phyloP scores from a whole-genome alignment of 1,284 basidiomycete species.

The Naganishia sp. region DNA sequence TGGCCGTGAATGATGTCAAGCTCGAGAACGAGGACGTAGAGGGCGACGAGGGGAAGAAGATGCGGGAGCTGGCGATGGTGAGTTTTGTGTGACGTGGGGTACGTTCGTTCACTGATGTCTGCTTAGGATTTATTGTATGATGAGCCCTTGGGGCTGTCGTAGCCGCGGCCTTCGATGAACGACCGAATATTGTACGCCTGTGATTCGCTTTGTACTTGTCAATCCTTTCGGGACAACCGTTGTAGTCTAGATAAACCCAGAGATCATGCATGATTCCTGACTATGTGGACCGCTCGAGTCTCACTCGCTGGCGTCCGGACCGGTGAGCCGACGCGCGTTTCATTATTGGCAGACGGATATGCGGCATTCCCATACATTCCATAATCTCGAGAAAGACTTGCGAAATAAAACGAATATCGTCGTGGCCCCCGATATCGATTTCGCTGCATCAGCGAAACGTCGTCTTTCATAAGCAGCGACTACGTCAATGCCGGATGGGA shows the following conservation, averaged over 20 bases:
- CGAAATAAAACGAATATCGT: too few species aligned
- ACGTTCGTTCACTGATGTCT: not conserved
- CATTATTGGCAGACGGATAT: too few species aligned
- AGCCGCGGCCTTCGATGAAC: not conserved
- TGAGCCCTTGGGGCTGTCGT: conserved; percentile 9
- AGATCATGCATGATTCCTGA: not conserved
- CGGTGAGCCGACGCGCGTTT: too few species aligned
- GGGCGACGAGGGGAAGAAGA: conserved; percentile 12
- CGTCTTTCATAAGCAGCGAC: too few species aligned
- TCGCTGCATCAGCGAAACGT: too few species aligned
- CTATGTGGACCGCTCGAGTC: too few species aligned
- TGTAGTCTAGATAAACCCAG: not conserved
- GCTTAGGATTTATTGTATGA: conserved; percentile 10
- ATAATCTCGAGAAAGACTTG: too few species aligned
- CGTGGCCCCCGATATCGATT: too few species aligned
- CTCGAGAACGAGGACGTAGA: conserved; percentile 1
- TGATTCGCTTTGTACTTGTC: not conserved
- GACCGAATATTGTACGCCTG: not conserved
- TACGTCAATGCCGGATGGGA: too few species aligned
- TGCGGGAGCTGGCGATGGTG: conserved; percentile 23
- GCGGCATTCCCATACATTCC: too few species aligned
- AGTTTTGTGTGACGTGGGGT: not conserved
- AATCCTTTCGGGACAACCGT: not conserved
- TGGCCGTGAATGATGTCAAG: conserved; percentile 10
- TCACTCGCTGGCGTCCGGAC: too few species aligned